phyloP scores from a whole-genome alignment of 441 rosid genomes.

The Rhodomyrtus psidioides region DNA sequence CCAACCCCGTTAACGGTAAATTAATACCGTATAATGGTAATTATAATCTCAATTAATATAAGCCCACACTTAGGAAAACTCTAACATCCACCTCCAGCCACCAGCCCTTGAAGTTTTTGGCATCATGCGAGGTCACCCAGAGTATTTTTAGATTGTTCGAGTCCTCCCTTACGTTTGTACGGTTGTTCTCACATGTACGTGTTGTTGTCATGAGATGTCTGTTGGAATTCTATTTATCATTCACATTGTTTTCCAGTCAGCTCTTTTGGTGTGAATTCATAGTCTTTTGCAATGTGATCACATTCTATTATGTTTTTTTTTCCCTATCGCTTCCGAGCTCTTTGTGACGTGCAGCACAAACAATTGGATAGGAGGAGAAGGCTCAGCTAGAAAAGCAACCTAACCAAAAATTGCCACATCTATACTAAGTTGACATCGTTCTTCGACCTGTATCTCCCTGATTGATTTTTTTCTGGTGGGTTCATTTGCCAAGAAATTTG shows the following conservation, averaged over 20 bases:
- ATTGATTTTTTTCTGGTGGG: not conserved
- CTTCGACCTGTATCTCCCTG: not conserved
- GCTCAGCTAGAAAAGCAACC: not conserved
- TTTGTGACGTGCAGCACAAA: not conserved
- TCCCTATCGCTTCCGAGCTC: not conserved
- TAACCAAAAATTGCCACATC: not conserved
- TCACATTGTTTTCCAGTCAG: not conserved
- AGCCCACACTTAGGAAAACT: no score
- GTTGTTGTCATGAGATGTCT: not conserved
- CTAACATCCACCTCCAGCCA: not conserved
- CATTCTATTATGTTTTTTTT: not conserved
- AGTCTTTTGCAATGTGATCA: not conserved
- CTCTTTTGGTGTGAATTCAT: not conserved
- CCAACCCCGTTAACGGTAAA: no score
- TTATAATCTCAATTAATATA: no score
- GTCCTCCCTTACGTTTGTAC: not conserved
- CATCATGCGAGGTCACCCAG: fast-evolving
- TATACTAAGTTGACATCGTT: not conserved
- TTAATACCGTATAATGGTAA: no score
- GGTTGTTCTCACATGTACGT: not conserved
- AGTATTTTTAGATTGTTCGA: not conserved
- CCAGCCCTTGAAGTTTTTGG: not conserved
- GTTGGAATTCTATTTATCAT: not conserved
- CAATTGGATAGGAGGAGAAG: not conserved
- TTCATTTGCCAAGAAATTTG: not conserved